Conservation (phyloP, 306 rosid genomes). For the cucumber (Cucumis sativus) region DNA sequence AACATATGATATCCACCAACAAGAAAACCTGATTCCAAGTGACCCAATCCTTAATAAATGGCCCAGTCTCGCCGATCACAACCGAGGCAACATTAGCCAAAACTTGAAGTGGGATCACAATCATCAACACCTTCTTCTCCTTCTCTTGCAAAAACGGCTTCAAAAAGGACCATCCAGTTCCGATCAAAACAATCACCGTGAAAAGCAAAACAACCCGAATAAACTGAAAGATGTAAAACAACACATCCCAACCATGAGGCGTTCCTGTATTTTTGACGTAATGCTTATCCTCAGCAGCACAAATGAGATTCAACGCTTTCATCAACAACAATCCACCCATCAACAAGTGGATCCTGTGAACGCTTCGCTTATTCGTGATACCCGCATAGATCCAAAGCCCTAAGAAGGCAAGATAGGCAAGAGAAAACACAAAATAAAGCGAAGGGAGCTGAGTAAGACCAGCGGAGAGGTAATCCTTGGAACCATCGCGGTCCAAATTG, state of each 20-base stretch:
- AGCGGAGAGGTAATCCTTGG: constrained; percentile 62
- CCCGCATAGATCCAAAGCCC: constrained; percentile 45
- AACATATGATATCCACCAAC: constrained; percentile 81
- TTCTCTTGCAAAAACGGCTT: constrained; percentile 72
- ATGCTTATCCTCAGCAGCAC: constrained; percentile 83
- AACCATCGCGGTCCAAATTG: constrained; percentile 41
- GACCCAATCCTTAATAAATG: constrained; percentile 85
- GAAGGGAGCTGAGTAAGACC: constrained; percentile 70
- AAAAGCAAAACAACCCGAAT: constrained; percentile 65
- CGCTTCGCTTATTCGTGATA: constrained; percentile 28
- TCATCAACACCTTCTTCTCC: constrained; percentile 83
- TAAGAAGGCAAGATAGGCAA: constrained; percentile 39
- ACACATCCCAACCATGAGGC: constrained; percentile 88
- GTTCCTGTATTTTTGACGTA: constrained; percentile 71
- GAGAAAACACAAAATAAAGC: constrained; percentile 41
- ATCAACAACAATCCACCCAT: constrained; percentile 54
- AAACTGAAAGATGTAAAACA: constrained; percentile 86
- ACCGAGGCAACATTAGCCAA: constrained; percentile 75
- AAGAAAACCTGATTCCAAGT: constrained; percentile 91
- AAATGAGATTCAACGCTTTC: constrained; percentile 61
- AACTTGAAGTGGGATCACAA: constrained; percentile 86
- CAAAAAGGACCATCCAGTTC: constrained; percentile 86
- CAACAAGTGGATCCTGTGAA: constrained; percentile 73
- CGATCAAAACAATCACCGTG: constrained; percentile 67
- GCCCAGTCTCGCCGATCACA: constrained; percentile 88